Evolutionary conservation across 1,284 basidiomycete genomes (phyloP), one percentile per base, ranked within the genome.

Genomic region (Porogramme epimiltina): DNA sequence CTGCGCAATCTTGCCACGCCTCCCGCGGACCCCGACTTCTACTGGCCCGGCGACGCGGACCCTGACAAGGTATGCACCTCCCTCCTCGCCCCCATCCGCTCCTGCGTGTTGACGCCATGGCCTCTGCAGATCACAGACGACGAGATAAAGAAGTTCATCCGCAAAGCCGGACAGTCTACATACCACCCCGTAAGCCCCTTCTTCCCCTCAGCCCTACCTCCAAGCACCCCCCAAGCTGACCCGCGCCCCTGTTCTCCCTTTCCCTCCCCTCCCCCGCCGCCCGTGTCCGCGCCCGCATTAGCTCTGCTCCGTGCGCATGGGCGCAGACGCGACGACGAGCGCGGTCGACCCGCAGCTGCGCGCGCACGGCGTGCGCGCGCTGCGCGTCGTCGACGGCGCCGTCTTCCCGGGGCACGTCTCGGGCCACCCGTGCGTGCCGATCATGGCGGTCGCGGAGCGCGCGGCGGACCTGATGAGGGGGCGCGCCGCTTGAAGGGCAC

Each of bases 311-410:
- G 57, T 51, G 15, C 44, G 57, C n/a, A 61, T 61, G 60, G 60
- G 57, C 1, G 19, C 3, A 6, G 49, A 55, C 31, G 42, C 55
- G 22, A 25, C 41, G 31, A 50, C 49, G 13, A 61, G 60, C 41
- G 60, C 50, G 2, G 60, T 59, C 5, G 53, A 61, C 38, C 34
- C 52, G 2, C 22, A 45, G 41, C 52, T 59, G 38, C 58, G 60
- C 10, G 68, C 74, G 19, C 72, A 74, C 49, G 69, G 68, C 10
- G 62, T 72, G 25, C 45, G 52, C 22, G 69, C 70, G 16, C 55
- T 78, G 53, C 64, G 75, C 13, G 66, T 79, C 33, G 70, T 75
- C 24, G 76, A 79, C 59, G 68, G 72, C 2, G 73, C 71, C 2
- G 66, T 76, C 16, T 66, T 74, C 38, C 64, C 65, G 8, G 54